Evolutionary conservation across 148 eudicot species (phyloP).

Genomic region (Diospyros kaki): DNA sequence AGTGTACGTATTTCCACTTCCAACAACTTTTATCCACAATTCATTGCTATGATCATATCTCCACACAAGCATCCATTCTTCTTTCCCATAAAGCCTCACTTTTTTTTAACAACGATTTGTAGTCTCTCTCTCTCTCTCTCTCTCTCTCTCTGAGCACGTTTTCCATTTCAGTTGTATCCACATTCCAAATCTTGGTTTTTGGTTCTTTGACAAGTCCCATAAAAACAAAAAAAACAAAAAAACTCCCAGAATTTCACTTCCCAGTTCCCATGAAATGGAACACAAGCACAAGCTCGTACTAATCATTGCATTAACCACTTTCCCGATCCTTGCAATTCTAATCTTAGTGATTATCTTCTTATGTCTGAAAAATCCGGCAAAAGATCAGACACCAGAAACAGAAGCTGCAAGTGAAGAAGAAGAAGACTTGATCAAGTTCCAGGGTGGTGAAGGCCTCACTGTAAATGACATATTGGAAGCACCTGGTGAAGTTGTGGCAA

Average conservation of each 20-base stretch:
- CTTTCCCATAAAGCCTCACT: too few species aligned
- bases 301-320: constrained; percentile 18
- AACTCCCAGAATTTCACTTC: not conserved
- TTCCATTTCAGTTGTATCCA: too few species aligned
- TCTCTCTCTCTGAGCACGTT: not conserved
- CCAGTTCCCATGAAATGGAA: constrained; percentile 26
- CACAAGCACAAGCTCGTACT: constrained; percentile 27
- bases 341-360: constrained; percentile 11
- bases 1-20: too few species aligned
- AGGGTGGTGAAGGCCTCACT: constrained; percentile 70
- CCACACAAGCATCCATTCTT: too few species aligned
- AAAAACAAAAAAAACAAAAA: too few species aligned
- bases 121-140: not conserved
- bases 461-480: constrained; percentile 81
- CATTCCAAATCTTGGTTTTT: constrained; percentile 3
- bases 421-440: constrained; percentile 64
- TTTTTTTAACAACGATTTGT: too few species aligned
- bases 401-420: constrained; percentile 19
- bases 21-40: too few species aligned
- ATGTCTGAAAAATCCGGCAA: constrained; percentile 16
- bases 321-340: constrained; percentile 16
- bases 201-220: too few species aligned
- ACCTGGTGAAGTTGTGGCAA: constrained; percentile 95
- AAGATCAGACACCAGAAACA: constrained; percentile 13
- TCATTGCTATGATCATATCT: too few species aligned